A percentile compares a stretch with the other conserved stretches of the same genome.
These are phyloP conservation scores for Stereocaulon alpinum DNA, from an alignment of 495 filamentous ascomycete genomes.

Conservation along the genomic window DNA sequence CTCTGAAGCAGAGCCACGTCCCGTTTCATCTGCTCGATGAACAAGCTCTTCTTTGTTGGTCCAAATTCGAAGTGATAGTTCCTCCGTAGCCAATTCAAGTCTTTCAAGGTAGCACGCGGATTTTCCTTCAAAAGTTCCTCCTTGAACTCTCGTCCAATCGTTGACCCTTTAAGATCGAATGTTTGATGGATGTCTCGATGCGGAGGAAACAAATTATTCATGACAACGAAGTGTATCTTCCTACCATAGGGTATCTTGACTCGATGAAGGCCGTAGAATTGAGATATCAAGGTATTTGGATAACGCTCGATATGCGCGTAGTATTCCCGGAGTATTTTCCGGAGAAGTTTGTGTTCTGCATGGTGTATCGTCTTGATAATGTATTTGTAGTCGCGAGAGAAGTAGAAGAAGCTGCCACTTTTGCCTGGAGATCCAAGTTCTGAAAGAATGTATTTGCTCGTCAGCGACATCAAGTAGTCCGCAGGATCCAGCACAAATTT, in stretches of 20 bases:
- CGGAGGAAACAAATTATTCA: slow-evolving; percentile 98
- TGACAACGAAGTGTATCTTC: slow-evolving; percentile 99
- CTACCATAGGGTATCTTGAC: slow-evolving; percentile 97
- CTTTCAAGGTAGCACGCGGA: slow-evolving; percentile 88
- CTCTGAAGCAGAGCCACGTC: slow-evolving; percentile 79
- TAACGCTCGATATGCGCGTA: slow-evolving; percentile 88
- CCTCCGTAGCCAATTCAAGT: slow-evolving; percentile 90
- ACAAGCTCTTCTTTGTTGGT: slow-evolving; percentile 70
- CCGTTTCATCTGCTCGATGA: slow-evolving; percentile 76
- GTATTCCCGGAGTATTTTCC: slow-evolving; percentile 87
- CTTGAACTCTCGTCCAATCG: slow-evolving; percentile 78
- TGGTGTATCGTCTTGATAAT: slow-evolving; percentile 99
- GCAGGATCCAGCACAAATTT: slow-evolving; percentile 90
- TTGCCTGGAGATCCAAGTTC: slow-evolving; percentile 96
- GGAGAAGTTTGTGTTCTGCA: slow-evolving; percentile 86
- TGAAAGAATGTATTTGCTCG: slow-evolving; percentile 96
- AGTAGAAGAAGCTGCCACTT: slow-evolving; percentile 99
- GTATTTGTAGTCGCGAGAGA: slow-evolving; percentile 99
- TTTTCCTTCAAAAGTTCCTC: slow-evolving; percentile 83
- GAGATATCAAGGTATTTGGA: slow-evolving; percentile 91
- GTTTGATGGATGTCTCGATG: slow-evolving; percentile 96
- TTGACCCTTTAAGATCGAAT: slow-evolving; percentile 97
- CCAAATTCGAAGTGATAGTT: slow-evolving; percentile 80
- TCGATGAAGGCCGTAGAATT: slow-evolving; percentile 95
- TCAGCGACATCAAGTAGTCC: slow-evolving; percentile 96